phyloP scores from a whole-genome alignment of 2,329 filamentous ascomycete genomes.

The Xylaria sp. region DNA sequence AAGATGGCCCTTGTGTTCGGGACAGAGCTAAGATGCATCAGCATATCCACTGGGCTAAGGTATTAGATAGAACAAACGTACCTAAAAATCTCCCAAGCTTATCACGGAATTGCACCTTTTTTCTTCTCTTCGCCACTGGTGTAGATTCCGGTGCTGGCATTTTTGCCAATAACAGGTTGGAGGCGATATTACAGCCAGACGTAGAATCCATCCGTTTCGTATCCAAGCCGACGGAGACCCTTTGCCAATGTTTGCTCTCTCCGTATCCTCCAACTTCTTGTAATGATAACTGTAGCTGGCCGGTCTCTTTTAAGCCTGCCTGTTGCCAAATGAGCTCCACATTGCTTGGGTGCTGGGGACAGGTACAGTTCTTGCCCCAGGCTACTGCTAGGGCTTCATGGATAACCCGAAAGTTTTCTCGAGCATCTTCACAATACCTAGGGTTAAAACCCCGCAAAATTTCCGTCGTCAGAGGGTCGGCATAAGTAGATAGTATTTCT shows the following conservation, averaged over 20 bases:
- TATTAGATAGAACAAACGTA: background rate
- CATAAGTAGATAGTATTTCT: slow-evolving; percentile 1
- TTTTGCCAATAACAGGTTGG: background rate
- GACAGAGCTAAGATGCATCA: background rate
- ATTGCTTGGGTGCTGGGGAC: slow-evolving; percentile 4
- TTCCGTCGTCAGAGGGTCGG: background rate
- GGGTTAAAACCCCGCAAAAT: background rate
- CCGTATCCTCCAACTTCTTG: background rate
- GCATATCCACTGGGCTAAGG: background rate
- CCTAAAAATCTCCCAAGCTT: background rate
- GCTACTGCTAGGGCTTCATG: slow-evolving; percentile 5
- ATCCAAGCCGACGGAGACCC: background rate
- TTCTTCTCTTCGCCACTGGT: background rate
- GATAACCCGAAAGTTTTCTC: slow-evolving; percentile 1
- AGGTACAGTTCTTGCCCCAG: slow-evolving; percentile 6
- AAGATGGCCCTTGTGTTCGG: background rate
- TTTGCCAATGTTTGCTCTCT: slow-evolving; percentile 2
- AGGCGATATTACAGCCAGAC: background rate
- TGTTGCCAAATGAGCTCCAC: slow-evolving; percentile 13
- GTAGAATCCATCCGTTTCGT: background rate
- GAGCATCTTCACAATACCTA: background rate
- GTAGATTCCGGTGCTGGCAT: background rate
- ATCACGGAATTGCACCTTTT: background rate
- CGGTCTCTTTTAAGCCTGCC: background rate
- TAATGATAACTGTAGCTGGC: background rate